Evolutionary conservation across 164 flowering plant species (phyloP).

Genomic region (Tetracentron sinense): DNA sequence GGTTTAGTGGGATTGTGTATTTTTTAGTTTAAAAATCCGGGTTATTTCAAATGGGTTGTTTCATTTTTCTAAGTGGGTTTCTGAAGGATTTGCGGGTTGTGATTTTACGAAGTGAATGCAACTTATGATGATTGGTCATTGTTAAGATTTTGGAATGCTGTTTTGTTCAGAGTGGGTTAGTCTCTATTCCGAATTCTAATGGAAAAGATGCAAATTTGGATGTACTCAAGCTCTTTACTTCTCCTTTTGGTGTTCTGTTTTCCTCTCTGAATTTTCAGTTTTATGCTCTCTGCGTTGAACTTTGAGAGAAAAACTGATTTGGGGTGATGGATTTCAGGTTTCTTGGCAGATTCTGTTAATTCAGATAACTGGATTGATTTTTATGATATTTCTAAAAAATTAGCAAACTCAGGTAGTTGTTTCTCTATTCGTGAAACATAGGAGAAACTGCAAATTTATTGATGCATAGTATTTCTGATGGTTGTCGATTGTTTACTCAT

Average conservation of each 20-base stretch:
- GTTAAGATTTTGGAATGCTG: not conserved
- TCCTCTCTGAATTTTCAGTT: not conserved
- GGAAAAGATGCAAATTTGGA: not conserved
- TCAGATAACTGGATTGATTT: not conserved
- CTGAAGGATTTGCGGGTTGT: not conserved
- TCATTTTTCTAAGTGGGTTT: not conserved
- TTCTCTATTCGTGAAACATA: not conserved
- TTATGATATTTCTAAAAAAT: no score
- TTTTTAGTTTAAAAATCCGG: no score
- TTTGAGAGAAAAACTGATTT: not conserved
- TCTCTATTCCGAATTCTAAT: not conserved
- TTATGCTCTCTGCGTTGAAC: not conserved
- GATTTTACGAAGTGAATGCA: not conserved
- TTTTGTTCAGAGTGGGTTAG: not conserved
- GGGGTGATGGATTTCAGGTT: no score
- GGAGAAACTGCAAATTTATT: not conserved
- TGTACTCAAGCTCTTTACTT: not conserved
- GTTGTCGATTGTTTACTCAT: slow-evolving; percentile 4
- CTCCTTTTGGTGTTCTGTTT: not conserved
- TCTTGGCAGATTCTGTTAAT: not conserved
- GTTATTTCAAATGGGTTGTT: slow-evolving; percentile 10
- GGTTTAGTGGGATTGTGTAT: no score
- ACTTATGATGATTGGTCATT: not conserved
- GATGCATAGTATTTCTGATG: not conserved
- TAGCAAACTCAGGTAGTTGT: no score